phyloP scores from a whole-genome alignment of 371 early-diverging fungal genomes.

The Mucor sp. region DNA sequence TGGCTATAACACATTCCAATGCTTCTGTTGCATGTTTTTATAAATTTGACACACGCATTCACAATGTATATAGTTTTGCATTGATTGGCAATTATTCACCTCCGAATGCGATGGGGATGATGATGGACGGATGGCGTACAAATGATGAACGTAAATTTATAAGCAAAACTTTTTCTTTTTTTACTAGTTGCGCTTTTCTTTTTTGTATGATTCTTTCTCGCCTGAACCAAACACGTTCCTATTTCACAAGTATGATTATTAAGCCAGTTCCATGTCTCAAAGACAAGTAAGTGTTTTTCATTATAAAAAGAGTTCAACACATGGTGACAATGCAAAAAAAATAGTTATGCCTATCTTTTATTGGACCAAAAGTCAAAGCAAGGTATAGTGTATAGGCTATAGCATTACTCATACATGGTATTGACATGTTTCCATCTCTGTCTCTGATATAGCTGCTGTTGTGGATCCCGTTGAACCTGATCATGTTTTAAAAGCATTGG shows the following conservation, averaged over 20 bases:
- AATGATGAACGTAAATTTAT: background rate
- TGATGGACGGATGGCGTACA: background rate
- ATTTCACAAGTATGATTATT: conserved; percentile 28
- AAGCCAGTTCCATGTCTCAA: conserved; percentile 34
- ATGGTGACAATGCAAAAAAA: background rate
- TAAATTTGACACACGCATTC: too few relatives aligned
- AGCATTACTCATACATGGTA: background rate
- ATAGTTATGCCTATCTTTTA: conserved; percentile 76
- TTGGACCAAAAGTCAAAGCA: conserved; percentile 67
- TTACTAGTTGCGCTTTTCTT: background rate
- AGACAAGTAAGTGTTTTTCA: conserved; percentile 35
- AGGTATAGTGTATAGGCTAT: conserved; percentile 10
- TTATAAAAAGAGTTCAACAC: background rate
- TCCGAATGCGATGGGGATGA: background rate
- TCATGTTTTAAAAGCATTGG: conserved; percentile 43
- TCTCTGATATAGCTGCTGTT: conserved; percentile 42
- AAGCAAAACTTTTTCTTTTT: background rate
- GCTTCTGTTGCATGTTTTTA: too few relatives aligned
- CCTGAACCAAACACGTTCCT: conserved; percentile 19
- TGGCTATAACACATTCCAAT: too few relatives aligned
- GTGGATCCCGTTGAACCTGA: conserved; percentile 64
- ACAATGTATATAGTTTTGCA: too few relatives aligned
- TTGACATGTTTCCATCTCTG: background rate
- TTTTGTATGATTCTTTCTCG: conserved; percentile 19
- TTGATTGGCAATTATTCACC: background rate